Evolutionary conservation across 495 filamentous ascomycete species (phyloP).

Genomic region (Xylaria grammica): DNA sequence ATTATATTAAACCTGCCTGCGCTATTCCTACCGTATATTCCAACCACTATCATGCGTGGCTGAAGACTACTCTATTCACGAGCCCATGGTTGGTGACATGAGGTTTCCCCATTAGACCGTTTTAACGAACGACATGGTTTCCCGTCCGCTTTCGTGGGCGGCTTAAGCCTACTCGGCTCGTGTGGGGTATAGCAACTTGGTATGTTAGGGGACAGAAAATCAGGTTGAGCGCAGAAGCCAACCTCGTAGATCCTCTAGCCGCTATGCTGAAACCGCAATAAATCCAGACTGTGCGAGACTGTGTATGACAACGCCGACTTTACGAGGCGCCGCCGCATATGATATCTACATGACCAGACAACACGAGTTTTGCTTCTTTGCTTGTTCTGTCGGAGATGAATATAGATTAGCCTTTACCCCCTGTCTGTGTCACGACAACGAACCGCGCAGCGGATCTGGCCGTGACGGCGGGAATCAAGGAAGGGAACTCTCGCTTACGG

Average conservation of each 20-base stretch:
- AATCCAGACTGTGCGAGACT: conserved; percentile 18
- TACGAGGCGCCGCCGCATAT: background rate
- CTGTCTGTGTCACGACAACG: background rate
- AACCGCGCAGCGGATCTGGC: background rate
- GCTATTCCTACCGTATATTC: conserved; percentile 8
- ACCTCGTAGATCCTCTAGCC: conserved; percentile 14
- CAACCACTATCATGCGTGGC: background rate
- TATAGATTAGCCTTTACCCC: background rate
- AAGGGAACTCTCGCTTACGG: conserved; percentile 54
- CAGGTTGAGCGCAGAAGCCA: conserved; percentile 26
- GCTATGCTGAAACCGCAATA: conserved; percentile 30
- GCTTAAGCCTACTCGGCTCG: background rate
- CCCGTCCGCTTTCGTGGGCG: conserved; percentile 3
- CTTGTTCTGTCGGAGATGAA: conserved; percentile 50
- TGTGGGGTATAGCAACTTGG: background rate
- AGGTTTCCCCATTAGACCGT: background rate
- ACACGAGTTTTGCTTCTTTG: conserved; percentile 97
- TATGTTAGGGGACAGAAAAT: conserved; percentile 29
- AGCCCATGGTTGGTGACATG: conserved; percentile 13
- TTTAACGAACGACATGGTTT: conserved; percentile 19
- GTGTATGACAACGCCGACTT: conserved; percentile 11
- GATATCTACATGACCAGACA: conserved; percentile 76
- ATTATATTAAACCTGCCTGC: conserved; percentile 16
- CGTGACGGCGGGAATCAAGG: background rate
- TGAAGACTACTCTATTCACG: conserved; percentile 19